Evolutionary conservation across 805 yeast species (phyloP), one percentile per base, ranked within the genome.

Genomic region (Ogataea nonfermentans): DNA sequence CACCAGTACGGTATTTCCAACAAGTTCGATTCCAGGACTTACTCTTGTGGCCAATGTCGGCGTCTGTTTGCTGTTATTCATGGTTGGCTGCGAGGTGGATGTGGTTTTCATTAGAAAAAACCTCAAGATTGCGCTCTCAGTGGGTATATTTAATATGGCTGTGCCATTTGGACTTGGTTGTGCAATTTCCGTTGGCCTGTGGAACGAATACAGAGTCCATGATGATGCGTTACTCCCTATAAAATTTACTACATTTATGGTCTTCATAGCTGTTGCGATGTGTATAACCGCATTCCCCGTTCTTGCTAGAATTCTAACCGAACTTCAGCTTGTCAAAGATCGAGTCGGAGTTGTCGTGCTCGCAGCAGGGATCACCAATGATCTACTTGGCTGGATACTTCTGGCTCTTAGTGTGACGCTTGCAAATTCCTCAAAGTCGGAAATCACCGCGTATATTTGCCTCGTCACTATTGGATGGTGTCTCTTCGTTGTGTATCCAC

Each of bases 261-360:
- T 84, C 9, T 85, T 85, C 51, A 79, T 85, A 35, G 90, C 91
- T 2, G 88, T 83, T 9, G 91, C 95, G 2, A 72, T 84, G 70
- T 78, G 91, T 47, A 83, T 85, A 48, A 85, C 95, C 3, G 95
- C 95, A 1, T 81, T 85, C 59, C 95, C 95, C 0, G 95, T 85
- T 2, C 63, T 85, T 46, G 91, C 86, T 2, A 76, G 95, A 56
- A 85, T 85, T 19, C 63, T 85, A 47, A 79, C 88, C 4, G 91
- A 84, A 55, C 67, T 85, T 46, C 72, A 84, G 48, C 67, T 85
- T 44, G 72, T 82, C 30, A 79, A 78, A 35, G 89, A 81, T 53
- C 68, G 86, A 48, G 90, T 84, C 14, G 89, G 88, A 30, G 68
- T 73, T 9, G 69, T 76, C 24, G 93, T 84, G n/a, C 63, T 85